phyloP scores from a whole-genome alignment of 2,329 filamentous ascomycete species.

The Zymoseptoria ardabiliae region DNA sequence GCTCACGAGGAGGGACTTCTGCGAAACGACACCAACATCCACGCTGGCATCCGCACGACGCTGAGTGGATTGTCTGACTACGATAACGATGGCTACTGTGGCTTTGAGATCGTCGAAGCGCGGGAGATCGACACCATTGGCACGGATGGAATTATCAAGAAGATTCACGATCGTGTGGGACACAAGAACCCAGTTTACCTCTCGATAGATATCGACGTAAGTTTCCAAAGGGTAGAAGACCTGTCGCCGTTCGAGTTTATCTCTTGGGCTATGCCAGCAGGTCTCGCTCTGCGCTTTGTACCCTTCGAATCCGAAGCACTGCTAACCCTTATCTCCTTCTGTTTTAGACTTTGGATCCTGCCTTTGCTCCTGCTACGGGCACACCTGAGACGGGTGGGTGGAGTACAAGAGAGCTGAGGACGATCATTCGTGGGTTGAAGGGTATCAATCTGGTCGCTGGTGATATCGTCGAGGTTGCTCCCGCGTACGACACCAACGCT shows the following conservation, averaged over 20 bases:
- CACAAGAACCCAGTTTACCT: conserved; percentile 68
- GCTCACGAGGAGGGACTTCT: conserved; percentile 70
- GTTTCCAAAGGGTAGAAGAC: too few relatives aligned
- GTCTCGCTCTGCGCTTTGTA: too few relatives aligned
- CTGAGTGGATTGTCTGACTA: conserved; percentile 72
- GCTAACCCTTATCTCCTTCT: too few relatives aligned
- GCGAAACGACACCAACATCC: conserved; percentile 76
- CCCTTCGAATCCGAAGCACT: too few relatives aligned
- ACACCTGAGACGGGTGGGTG: conserved; percentile 57
- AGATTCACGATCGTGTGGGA: conserved; percentile 62
- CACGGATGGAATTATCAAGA: conserved; percentile 64
- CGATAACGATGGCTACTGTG: conserved; percentile 77
- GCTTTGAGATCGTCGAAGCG: conserved; percentile 75
- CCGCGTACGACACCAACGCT: conserved; percentile 65
- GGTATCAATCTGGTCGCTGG: conserved; percentile 61
- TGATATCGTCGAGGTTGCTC: conserved; percentile 68
- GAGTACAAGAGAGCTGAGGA: conserved; percentile 58
- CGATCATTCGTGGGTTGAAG: conserved; percentile 63
- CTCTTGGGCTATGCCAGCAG: too few relatives aligned
- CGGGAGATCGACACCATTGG: conserved; percentile 63
- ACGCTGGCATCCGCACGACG: conserved; percentile 79
- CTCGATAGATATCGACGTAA: conserved; percentile 69
- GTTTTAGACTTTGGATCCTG: conserved; percentile 62
- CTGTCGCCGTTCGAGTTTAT: too few relatives aligned
- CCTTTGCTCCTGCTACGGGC: conserved; percentile 55